Evolutionary conservation across 352 stramenopile genomes (phyloP), one percentile per base, ranked within the genome.

Genomic region (Thraustochytrium striatum): DNA sequence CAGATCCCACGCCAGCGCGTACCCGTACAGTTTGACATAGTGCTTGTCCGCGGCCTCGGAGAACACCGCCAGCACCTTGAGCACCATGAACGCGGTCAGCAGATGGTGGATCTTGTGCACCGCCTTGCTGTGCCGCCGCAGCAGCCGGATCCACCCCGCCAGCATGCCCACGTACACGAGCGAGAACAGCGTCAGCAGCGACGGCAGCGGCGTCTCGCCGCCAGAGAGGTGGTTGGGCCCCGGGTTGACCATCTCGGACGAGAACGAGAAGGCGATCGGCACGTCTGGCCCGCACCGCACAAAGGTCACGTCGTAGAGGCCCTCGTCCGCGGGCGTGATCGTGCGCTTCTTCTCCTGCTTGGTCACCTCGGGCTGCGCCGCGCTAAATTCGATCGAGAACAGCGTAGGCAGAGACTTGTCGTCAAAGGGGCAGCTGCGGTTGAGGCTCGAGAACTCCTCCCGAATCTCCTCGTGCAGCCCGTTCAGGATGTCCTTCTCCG

Each of bases 41-140:
- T 97, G 95, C 81, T 94, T 97, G 58, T 93, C 89, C 85, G 98
- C 89, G 19, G 90, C 89, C 85, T 98, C 93, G 82, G 93, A 93
- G 68, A 98, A 94, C n/a, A 97, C 83, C 38, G 91, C 90, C 21
- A 96, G 41, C 8, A 88, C 85, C 85, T 99, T 99, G 78, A 98
- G 86, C 19, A 90, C 81, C 47, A 98, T 82, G 44, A 98, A 84
- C 9, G 94, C 78, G 0, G 90, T 89, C 94, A 99, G 98, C 35
- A 99, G 84, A 83, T 97, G 89, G 85, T 98, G 96, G 75, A 99
- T 93, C 36, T 91, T 86, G 86, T 97, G 91, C 38, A 97, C 91
- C 81, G 91, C 69, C 28, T 83, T 38, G 38, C 69, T 55, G 78
- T 85, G n/a, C 52, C 38, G 11, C 58, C 70, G 35, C 16, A 69